These are phyloP conservation scores for Cladosporium sp. DNA, from an alignment of 2,329 filamentous ascomycete genomes.

Conservation along the genomic window DNA sequence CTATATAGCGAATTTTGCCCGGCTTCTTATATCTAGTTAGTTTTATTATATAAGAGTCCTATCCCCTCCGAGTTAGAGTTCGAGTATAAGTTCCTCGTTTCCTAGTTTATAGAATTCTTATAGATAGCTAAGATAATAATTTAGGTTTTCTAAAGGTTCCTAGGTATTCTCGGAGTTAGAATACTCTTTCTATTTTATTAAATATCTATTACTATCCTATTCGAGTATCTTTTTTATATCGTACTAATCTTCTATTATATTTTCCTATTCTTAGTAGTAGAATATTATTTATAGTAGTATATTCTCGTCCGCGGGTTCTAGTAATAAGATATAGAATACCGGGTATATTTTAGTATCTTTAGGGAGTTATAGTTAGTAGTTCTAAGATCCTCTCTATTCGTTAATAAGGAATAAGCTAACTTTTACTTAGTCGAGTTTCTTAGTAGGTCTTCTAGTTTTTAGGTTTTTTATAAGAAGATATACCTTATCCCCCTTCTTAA, in stretches of 20 bases:
- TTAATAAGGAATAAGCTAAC: constrained; percentile 16
- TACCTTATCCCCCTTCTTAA: constrained; percentile 19
- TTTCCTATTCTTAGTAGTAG: neutral
- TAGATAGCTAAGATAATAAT: neutral
- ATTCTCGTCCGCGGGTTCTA: constrained; percentile 2
- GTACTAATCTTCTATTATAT: neutral
- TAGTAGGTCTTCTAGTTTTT: constrained; percentile 12
- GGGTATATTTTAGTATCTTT: constrained; percentile 2
- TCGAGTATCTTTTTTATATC: neutral
- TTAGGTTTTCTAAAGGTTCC: neutral
- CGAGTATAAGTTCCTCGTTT: neutral
- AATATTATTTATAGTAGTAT: neutral
- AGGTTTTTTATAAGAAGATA: constrained; percentile 17
- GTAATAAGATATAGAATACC: constrained; percentile 14
- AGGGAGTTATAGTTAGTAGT: constrained; percentile 8
- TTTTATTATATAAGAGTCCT: too few relatives aligned
- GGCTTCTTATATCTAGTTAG: neutral
- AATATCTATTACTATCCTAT: neutral
- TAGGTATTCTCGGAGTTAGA: neutral
- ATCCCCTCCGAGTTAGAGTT: too few relatives aligned
- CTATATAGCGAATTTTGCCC: neutral
- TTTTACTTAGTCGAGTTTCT: constrained; percentile 18
- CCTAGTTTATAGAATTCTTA: neutral
- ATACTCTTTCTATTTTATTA: neutral
- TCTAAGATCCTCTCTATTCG: constrained; percentile 2